Evolutionary conservation across 805 yeast genomes (phyloP).

Genomic region (Cyberlindnera meyerae): DNA sequence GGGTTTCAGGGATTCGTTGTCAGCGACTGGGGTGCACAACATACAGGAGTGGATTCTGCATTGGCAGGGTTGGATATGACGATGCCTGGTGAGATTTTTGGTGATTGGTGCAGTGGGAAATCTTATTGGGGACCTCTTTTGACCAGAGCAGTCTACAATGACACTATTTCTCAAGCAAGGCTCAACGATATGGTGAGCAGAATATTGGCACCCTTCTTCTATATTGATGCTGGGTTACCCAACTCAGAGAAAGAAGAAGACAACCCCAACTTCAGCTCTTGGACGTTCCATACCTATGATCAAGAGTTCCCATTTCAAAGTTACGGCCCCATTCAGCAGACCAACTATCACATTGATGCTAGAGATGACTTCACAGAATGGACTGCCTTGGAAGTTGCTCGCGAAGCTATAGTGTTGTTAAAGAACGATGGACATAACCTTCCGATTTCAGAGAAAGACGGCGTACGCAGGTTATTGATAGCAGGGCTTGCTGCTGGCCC

Average conservation of each 20-base stretch:
- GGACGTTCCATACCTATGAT: conserved; percentile 54
- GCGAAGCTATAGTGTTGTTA: conserved; percentile 52
- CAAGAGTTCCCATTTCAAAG: conserved; percentile 49
- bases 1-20: conserved; percentile 68
- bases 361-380: conserved; percentile 43
- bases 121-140: conserved; percentile 56
- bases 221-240: conserved; percentile 33
- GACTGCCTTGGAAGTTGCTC: conserved; percentile 48
- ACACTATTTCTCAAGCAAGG: conserved; percentile 47
- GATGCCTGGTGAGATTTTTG: conserved; percentile 57
- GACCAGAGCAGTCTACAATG: conserved; percentile 50
- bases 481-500: conserved; percentile 52
- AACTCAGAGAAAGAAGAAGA: conserved; percentile 37
- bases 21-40: conserved; percentile 65
- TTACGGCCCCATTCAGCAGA: conserved; percentile 47
- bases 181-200: conserved; percentile 60
- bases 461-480: conserved; percentile 36
- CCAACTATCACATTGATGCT: conserved; percentile 53
- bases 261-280: conserved; percentile 50
- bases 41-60: conserved; percentile 50
- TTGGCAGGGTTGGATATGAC: conserved; percentile 60
- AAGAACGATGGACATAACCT: conserved; percentile 47
- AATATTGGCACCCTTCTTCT: conserved; percentile 52
- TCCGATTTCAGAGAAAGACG: conserved; percentile 45
- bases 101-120: conserved; percentile 48